phyloP scores from a whole-genome alignment of 352 stramenopile species.

The Peronospora belbahrii region DNA sequence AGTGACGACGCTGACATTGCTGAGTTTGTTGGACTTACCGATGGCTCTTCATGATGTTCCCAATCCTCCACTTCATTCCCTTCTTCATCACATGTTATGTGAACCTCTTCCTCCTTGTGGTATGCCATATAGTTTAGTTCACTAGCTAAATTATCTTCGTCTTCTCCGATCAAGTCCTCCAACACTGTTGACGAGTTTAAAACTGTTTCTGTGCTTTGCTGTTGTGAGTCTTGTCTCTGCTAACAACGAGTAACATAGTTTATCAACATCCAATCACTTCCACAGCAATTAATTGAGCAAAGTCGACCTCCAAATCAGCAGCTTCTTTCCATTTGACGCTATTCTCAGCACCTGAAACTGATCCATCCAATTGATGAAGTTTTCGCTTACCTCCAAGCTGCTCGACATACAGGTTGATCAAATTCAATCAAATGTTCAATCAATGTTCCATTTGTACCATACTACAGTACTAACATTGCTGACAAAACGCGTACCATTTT shows the following conservation, averaged over 20 bases:
- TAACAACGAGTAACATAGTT: neutral
- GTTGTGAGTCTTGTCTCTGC: neutral
- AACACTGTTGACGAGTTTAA: neutral
- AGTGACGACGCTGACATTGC: slow-evolving; percentile 10
- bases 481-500: slow-evolving; percentile 26
- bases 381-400: slow-evolving; percentile 33
- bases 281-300: neutral
- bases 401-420: neutral
- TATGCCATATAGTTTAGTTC: neutral
- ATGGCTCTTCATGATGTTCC: neutral
- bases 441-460: neutral
- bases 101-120: neutral
- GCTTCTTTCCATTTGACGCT: slow-evolving; percentile 10
- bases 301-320: slow-evolving; percentile 6
- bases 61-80: slow-evolving; percentile 1
- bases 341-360: slow-evolving; percentile 15
- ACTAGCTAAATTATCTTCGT: neutral
- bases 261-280: neutral
- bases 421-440: too few relatives aligned
- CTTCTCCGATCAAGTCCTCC: neutral
- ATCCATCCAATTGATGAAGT: slow-evolving; percentile 30
- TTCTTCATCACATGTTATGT: neutral
- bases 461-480: neutral
- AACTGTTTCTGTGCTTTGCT: neutral
- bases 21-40: neutral